Evolutionary conservation across 2,329 filamentous ascomycete genomes (phyloP), one percentile per base, ranked within the genome.

Genomic region (Xylaria sp.): DNA sequence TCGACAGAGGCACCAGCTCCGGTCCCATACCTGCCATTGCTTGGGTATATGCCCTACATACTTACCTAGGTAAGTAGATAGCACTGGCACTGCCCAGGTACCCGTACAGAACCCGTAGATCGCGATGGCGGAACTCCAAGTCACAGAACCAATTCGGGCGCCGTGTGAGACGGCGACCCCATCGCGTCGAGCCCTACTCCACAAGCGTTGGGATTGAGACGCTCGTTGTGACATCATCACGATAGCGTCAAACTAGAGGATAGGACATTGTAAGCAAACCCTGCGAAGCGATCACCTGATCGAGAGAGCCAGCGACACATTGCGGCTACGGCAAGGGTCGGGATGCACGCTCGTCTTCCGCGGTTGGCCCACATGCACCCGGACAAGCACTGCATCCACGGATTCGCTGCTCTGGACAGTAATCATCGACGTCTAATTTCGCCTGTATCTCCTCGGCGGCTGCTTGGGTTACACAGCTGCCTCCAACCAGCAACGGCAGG

Each of bases 301-400:
- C 41, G 62, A 47, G 53, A 66, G 41, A 56, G 48, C 52, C 67
- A 62, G 69, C 69, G 70, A 70, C 63, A 63, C 64, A 56, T 54
- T 62, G 62, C 66, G 57, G 63, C 57, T 44, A 64, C 61, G 63
- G 57, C 69, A 71, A 68, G 69, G 69, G 68, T 71, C 70, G 70
- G 70, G 53, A 68, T 68, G 64, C 62, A 49, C 62, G 37, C 67
- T 53, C 68, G 60, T n/a, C 62, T 69, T 69, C 70, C 70, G 68
- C 70, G 61, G 57, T 3, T 54, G 69, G 68, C 66, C 64, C 52
- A 70, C 68, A 68, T 56, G 52, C 46, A 56, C 59, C 59, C 29
- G 17, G 61, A 54, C 57, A 54, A 54, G 53, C 53, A 40, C 33
- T 52, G 48, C 43, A 43, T 54, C 60, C 49, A 48, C 55, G 38